Conservation (phyloP, 2,329 filamentous ascomycete genomes). For the Juglanconis oblonga region DNA sequence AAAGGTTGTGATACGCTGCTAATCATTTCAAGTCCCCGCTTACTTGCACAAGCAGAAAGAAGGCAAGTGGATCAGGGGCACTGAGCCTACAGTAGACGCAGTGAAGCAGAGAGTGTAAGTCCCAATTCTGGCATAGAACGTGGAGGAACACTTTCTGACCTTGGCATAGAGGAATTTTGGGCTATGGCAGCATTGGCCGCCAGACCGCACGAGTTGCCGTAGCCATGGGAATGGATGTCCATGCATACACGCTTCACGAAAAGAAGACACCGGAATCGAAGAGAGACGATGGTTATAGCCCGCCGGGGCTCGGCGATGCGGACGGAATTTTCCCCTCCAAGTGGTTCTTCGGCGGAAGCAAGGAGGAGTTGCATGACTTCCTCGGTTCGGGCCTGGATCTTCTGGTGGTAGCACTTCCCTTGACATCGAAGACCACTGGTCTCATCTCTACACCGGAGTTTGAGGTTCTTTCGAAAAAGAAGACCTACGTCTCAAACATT, state of each 20-base stretch:
- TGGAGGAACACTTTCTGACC: background rate
- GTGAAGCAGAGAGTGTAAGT: constrained; percentile 49
- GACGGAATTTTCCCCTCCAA: constrained; percentile 45
- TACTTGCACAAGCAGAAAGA: constrained; percentile 44
- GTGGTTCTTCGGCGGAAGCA: constrained; percentile 48
- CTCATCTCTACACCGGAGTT: constrained; percentile 52
- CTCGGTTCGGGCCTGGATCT: constrained; percentile 50
- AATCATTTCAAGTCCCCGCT: constrained; percentile 35
- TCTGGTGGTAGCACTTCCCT: constrained; percentile 48
- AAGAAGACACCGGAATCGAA: constrained; percentile 64
- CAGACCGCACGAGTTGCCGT: constrained; percentile 55
- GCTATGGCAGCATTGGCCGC: constrained; percentile 53
- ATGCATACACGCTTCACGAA: constrained; percentile 72
- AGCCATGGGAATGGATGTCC: constrained; percentile 67
- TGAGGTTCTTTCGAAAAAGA: constrained; percentile 39
- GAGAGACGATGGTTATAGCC: constrained; percentile 62
- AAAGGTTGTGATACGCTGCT: too few species aligned
- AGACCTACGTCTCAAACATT: constrained; percentile 69
- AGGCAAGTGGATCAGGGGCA: constrained; percentile 39
- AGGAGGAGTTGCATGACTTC: constrained; percentile 46
- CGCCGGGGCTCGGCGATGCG: constrained; percentile 61
- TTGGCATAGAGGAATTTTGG: constrained; percentile 44
- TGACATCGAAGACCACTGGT: constrained; percentile 46
- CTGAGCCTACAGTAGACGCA: constrained; percentile 37
- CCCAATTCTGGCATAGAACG: too few species aligned